These are phyloP conservation scores for Neonectria coccinea DNA, from an alignment of 2,329 filamentous ascomycete genomes.

Conservation along the genomic window DNA sequence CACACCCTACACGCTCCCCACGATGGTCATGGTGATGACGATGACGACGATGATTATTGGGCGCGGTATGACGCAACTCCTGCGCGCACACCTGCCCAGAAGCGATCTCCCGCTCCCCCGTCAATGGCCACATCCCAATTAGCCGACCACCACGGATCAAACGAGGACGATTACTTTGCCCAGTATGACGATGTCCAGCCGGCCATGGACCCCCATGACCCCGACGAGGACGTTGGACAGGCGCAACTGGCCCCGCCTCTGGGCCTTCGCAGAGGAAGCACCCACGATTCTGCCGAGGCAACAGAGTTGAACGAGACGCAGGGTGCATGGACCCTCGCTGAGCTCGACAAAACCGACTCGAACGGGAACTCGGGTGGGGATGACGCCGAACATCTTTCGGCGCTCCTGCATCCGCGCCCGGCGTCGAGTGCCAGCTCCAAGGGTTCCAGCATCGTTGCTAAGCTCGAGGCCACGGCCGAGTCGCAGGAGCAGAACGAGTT, in stretches of 20 bases:
- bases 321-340: conserved; percentile 59
- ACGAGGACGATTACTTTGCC: conserved; percentile 79
- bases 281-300: conserved; percentile 34
- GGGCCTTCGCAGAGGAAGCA: conserved; percentile 36
- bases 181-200: conserved; percentile 84
- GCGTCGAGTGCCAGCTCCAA: conserved; percentile 68
- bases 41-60: conserved; percentile 85
- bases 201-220: conserved; percentile 83
- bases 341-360: conserved; percentile 56
- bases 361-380: conserved; percentile 41
- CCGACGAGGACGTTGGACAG: conserved; percentile 70
- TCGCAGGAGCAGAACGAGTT: conserved; percentile 74
- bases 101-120: conserved; percentile 71
- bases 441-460: conserved; percentile 70
- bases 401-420: conserved; percentile 68
- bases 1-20: conserved; percentile 30
- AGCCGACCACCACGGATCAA: conserved; percentile 45
- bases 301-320: conserved; percentile 44
- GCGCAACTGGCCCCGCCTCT: conserved; percentile 51
- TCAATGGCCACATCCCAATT: conserved; percentile 44
- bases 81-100: conserved; percentile 70
- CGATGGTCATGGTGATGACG: conserved; percentile 57
- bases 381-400: conserved; percentile 50
- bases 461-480: conserved; percentile 67
- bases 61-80: conserved; percentile 80